phyloP scores from a whole-genome alignment of 768 basidiomycete genomes.

The Termitomyces sp. region DNA sequence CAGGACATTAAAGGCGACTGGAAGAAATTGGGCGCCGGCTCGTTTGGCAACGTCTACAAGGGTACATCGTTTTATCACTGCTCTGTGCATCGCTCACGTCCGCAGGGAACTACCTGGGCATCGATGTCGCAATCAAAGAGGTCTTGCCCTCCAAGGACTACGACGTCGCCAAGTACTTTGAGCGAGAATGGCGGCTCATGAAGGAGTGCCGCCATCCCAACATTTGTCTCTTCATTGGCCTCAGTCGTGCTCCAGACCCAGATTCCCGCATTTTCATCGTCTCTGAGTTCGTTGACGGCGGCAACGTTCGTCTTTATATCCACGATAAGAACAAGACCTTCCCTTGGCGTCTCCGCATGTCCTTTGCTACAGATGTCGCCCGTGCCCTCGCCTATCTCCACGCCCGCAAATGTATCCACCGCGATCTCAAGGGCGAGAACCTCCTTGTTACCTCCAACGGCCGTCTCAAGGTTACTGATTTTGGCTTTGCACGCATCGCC shows the following conservation, averaged over 20 bases:
- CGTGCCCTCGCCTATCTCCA: constrained; percentile 97
- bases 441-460: constrained; percentile 92
- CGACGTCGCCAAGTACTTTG: constrained; percentile 96
- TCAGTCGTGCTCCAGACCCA: constrained; percentile 71
- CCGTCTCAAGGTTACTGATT: constrained; percentile 96
- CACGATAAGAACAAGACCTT: constrained; percentile 78
- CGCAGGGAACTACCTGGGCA: constrained; percentile 84
- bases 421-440: constrained; percentile 97
- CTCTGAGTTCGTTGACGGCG: constrained; percentile 91
- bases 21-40: constrained; percentile 89
- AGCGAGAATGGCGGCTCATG: constrained; percentile 98
- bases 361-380: constrained; percentile 92
- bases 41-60: constrained; percentile 91
- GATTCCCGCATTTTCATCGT: constrained; percentile 90
- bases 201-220: constrained; percentile 92
- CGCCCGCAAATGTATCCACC: constrained; percentile 83
- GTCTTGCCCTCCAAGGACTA: constrained; percentile 89
- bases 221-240: constrained; percentile 89
- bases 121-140: constrained; percentile 96
- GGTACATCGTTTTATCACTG: constrained; percentile 30
- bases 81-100: not conserved
- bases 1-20: constrained; percentile 86
- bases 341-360: constrained; percentile 90
- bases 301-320: constrained; percentile 89
- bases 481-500: constrained; percentile 94